Percentiles rank a stretch among this genome's conserved stretches.
Evolutionary conservation across 495 filamentous ascomycete species (phyloP).

Genomic region (Neurospora sp.): DNA sequence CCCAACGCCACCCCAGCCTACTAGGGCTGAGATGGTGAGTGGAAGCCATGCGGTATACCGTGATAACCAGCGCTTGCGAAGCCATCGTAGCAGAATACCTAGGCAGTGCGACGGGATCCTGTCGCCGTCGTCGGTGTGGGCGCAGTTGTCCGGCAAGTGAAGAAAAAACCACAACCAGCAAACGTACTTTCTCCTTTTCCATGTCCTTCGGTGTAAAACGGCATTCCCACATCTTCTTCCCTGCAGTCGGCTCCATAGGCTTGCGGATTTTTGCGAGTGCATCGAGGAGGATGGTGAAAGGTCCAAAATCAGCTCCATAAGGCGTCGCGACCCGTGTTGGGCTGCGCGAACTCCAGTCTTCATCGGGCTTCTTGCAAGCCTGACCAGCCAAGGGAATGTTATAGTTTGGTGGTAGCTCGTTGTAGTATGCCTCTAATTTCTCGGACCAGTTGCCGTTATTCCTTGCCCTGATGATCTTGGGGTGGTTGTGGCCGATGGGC

Average conservation of each 20-base stretch:
- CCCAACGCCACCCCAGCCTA: not conserved
- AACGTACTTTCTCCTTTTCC: not conserved
- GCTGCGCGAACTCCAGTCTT: not conserved
- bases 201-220: not conserved
- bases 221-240: not conserved
- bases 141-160: not conserved
- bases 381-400: constrained; percentile 22
- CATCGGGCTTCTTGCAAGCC: not conserved
- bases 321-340: not conserved
- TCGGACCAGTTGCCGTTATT: constrained; percentile 2
- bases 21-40: not conserved
- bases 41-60: not conserved
- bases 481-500: constrained; percentile 8
- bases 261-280: not conserved
- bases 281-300: not conserved
- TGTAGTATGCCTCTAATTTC: constrained; percentile 11
- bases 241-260: not conserved
- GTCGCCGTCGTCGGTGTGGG: not conserved
- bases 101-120: not conserved
- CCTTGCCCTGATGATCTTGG: constrained; percentile 11
- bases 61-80: not conserved
- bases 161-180: not conserved
- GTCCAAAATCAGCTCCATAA: not conserved
- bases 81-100: not conserved
- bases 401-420: constrained; percentile 2